These are phyloP conservation scores for Holtermanniella nyarrowii DNA, from an alignment of 768 basidiomycete species.

Conservation along the genomic window DNA sequence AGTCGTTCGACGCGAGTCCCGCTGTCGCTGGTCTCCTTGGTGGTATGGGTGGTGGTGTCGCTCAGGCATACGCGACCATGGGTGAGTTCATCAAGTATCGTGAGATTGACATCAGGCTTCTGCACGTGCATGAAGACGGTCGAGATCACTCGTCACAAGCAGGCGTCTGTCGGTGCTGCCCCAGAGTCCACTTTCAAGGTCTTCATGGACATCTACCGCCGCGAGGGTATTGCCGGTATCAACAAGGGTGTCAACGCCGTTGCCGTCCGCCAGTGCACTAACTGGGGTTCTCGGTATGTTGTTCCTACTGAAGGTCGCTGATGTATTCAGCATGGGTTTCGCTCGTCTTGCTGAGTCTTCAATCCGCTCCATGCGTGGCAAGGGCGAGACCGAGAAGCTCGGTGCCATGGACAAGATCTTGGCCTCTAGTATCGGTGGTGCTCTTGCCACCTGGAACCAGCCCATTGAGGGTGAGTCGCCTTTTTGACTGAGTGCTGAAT, in stretches of 20 bases:
- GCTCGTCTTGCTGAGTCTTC: slow-evolving; percentile 76
- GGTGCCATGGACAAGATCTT: slow-evolving; percentile 75
- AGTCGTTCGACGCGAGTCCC: slow-evolving; percentile 61
- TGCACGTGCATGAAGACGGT: slow-evolving; percentile 99
- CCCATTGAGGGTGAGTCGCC: slow-evolving; percentile 83
- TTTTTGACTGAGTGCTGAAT: slow-evolving; percentile 9
- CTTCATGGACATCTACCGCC: slow-evolving; percentile 85
- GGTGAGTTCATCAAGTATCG: slow-evolving; percentile 50
- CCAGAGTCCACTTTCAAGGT: slow-evolving; percentile 89
- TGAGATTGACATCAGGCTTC: slow-evolving; percentile 54
- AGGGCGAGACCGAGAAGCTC: slow-evolving; percentile 62
- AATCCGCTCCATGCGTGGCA: slow-evolving; percentile 69
- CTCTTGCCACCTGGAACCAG: slow-evolving; percentile 97
- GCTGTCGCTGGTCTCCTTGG: slow-evolving; percentile 80
- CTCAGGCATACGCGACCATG: slow-evolving; percentile 99
- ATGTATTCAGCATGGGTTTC: slow-evolving; percentile 70
- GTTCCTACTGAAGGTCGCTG: background rate
- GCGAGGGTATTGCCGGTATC: slow-evolving; percentile 87
- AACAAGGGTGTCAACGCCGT: slow-evolving; percentile 92
- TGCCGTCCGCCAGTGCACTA: slow-evolving; percentile 44
- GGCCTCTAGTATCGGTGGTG: slow-evolving; percentile 77
- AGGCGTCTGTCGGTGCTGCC: slow-evolving; percentile 68
- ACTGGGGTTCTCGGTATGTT: slow-evolving; percentile 43
- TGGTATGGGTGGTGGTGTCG: slow-evolving; percentile 94
- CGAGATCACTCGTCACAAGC: slow-evolving; percentile 84